These are phyloP conservation scores for Pugionium cornutum DNA, from an alignment of 345 rosid genomes.

Conservation along the genomic window DNA sequence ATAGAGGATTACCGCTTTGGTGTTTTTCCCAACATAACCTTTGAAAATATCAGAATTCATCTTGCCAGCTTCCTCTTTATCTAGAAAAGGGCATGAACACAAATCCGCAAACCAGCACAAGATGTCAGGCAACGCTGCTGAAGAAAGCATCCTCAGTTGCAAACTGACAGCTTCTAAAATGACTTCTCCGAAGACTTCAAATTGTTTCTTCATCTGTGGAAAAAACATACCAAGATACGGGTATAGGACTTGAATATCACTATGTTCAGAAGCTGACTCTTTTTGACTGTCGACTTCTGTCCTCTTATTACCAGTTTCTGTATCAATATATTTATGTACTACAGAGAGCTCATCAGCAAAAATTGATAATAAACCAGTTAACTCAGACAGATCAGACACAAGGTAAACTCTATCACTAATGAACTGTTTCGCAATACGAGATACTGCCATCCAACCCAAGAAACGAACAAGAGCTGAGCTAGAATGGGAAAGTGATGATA, in stretches of 20 bases:
- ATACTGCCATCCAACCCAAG: slow-evolving; percentile 92
- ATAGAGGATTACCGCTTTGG: slow-evolving; percentile 72
- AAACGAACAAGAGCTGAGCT: slow-evolving; percentile 67
- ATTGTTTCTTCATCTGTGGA: slow-evolving; percentile 70
- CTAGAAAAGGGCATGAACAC: slow-evolving; percentile 61
- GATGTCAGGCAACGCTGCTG: slow-evolving; percentile 62
- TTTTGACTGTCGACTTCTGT: slow-evolving; percentile 36
- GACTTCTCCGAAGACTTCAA: slow-evolving; percentile 65
- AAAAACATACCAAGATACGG: slow-evolving; percentile 66
- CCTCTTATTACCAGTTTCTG: slow-evolving; percentile 38
- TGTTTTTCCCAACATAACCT: slow-evolving; percentile 70
- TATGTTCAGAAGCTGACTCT: slow-evolving; percentile 37
- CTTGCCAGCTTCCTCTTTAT: slow-evolving; percentile 35
- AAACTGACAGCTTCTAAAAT: slow-evolving; percentile 78
- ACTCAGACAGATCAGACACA: slow-evolving; percentile 62
- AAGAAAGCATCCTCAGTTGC: slow-evolving; percentile 66
- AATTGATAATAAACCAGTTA: slow-evolving; percentile 60
- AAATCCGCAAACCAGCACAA: slow-evolving; percentile 86
- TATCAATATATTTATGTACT: slow-evolving; percentile 46
- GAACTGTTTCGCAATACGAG: slow-evolving; percentile 63
- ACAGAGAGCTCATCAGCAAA: slow-evolving; percentile 73
- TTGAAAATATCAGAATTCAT: slow-evolving; percentile 46
- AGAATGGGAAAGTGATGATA: slow-evolving; percentile 59
- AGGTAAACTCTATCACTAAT: slow-evolving; percentile 56
- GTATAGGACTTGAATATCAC: slow-evolving; percentile 56